Conservation (phyloP, 331 rosid genomes). For the Erythrophleum ivorense region DNA sequence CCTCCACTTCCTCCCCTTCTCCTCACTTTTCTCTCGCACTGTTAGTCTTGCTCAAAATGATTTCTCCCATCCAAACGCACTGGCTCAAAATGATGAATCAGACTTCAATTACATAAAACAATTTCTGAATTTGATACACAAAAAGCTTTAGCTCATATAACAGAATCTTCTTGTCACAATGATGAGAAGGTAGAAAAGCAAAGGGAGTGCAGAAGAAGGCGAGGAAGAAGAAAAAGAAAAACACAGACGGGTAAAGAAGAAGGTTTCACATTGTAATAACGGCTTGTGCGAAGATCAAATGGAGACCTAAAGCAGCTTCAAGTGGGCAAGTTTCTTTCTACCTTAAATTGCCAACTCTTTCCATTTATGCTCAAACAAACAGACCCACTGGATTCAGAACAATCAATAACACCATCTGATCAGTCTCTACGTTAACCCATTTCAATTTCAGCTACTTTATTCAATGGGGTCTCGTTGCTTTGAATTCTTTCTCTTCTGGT, state of each 20-base stretch:
- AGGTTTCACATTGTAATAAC: background rate
- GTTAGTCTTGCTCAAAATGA: no score
- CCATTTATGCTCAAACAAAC: slow-evolving; percentile 19
- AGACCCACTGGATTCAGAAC: background rate
- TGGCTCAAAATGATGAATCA: no score
- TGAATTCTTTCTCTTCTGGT: slow-evolving; percentile 72
- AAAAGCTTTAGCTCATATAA: no score
- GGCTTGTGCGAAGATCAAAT: background rate
- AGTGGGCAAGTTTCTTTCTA: background rate
- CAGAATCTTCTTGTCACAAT: no score
- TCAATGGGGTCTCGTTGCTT: slow-evolving; percentile 80
- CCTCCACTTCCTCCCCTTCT: no score
- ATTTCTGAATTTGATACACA: no score
- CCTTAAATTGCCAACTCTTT: slow-evolving; percentile 5
- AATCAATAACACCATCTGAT: slow-evolving; percentile 42
- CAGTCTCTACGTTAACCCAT: slow-evolving; percentile 19
- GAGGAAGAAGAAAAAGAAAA: background rate
- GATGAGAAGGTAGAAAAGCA: background rate
- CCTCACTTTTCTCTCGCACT: no score
- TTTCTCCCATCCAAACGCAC: no score
- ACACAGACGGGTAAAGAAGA: background rate
- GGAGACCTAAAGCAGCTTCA: background rate
- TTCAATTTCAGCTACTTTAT: background rate
- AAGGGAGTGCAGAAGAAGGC: slow-evolving; percentile 2
- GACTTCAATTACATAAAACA: no score